Evolutionary conservation across 768 basidiomycete genomes (phyloP).

Genomic region (Dioszegia aurantiaca): DNA sequence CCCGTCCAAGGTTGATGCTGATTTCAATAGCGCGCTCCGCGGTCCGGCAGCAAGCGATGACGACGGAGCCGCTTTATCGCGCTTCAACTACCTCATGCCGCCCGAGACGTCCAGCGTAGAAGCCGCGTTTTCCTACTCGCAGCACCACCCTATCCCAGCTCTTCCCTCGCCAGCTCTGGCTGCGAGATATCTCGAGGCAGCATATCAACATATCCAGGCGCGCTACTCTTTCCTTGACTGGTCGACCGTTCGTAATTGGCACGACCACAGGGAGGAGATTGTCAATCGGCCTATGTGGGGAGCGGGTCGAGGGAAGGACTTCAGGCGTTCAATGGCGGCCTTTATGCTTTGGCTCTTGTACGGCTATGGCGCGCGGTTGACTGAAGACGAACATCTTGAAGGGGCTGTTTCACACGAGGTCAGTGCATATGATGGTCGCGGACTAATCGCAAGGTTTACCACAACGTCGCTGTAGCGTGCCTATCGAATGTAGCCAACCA

Average conservation of each 20-base stretch:
- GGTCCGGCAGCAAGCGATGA: slow-evolving; percentile 21
- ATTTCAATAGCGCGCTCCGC: slow-evolving; percentile 27
- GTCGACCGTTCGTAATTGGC: slow-evolving; percentile 19
- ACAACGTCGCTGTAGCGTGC: slow-evolving; percentile 41
- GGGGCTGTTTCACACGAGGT: slow-evolving; percentile 32
- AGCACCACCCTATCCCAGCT: slow-evolving; percentile 32
- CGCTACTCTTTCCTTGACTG: slow-evolving; percentile 24
- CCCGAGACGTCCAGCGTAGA: slow-evolving; percentile 32
- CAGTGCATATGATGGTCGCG: slow-evolving; percentile 2
- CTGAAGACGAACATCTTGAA: slow-evolving; percentile 27
- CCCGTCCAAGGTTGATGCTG: neutral
- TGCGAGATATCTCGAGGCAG: slow-evolving; percentile 26
- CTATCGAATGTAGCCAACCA: slow-evolving; percentile 36
- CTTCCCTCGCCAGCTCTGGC: slow-evolving; percentile 29
- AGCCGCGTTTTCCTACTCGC: slow-evolving; percentile 30
- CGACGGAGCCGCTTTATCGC: slow-evolving; percentile 16
- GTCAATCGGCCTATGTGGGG: slow-evolving; percentile 33
- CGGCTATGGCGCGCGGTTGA: slow-evolving; percentile 38
- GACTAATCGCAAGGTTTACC: slow-evolving; percentile 30
- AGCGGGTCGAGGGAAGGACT: slow-evolving; percentile 28
- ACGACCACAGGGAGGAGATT: slow-evolving; percentile 33
- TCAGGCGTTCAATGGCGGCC: slow-evolving; percentile 26
- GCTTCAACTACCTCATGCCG: slow-evolving; percentile 34
- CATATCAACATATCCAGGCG: slow-evolving; percentile 22
- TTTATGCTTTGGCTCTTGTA: slow-evolving; percentile 36